A percentile compares a stretch with the other conserved stretches of the same genome.
phyloP scores from a whole-genome alignment of 768 basidiomycete species.

The Rhizopogon vulgaris region DNA sequence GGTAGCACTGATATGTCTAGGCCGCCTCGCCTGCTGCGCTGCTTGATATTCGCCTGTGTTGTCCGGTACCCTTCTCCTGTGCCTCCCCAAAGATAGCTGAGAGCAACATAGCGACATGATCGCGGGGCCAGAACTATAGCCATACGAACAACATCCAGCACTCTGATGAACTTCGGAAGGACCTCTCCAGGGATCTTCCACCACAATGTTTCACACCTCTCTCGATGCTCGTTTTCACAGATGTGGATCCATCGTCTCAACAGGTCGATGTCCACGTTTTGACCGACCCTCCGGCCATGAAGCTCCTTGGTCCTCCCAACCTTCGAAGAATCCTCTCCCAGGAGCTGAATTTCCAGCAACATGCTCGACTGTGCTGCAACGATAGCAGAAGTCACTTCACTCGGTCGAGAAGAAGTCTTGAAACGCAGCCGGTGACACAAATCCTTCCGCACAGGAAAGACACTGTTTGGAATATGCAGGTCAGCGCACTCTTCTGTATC shows the following conservation, averaged over 20 bases:
- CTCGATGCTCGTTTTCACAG: background rate
- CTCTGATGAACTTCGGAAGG: background rate
- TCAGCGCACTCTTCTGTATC: no score
- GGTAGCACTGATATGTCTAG: background rate
- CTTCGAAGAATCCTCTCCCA: conserved; percentile 4
- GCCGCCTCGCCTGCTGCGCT: background rate
- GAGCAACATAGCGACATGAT: conserved; percentile 2
- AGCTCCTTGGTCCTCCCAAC: conserved; percentile 3
- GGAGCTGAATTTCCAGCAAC: background rate
- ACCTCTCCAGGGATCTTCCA: background rate
- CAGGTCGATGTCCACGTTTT: background rate
- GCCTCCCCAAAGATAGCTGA: conserved; percentile 6
- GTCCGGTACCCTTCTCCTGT: conserved; percentile 1
- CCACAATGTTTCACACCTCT: conserved; percentile 3
- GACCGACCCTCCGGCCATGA: conserved; percentile 3
- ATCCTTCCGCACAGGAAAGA: no score
- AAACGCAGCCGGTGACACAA: background rate
- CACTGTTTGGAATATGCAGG: no score
- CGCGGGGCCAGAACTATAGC: background rate
- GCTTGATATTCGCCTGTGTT: background rate
- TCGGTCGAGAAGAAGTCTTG: background rate
- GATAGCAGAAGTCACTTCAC: no score
- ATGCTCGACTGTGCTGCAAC: no score
- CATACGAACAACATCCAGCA: conserved; percentile 4
- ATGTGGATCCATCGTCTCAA: conserved; percentile 5